Percentiles rank a stretch among this genome's conserved stretches.
These are phyloP conservation scores for Blastobotrys illinoisensis DNA, from an alignment of 1,139 yeast species.

Conservation along the genomic window DNA sequence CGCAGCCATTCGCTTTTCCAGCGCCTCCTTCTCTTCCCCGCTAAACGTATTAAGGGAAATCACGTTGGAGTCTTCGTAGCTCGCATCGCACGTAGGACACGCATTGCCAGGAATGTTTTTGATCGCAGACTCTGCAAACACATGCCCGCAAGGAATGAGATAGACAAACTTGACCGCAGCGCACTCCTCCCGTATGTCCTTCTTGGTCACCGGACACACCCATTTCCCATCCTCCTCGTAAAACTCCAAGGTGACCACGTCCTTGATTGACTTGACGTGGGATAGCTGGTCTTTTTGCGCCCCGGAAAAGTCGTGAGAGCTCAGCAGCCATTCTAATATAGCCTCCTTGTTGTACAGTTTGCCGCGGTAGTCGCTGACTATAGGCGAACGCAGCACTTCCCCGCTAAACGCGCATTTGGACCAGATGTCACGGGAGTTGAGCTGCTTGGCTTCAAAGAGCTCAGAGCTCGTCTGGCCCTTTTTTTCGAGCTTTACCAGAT, in stretches of 20 bases:
- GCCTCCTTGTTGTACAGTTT: slow-evolving; percentile 64
- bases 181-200: slow-evolving; percentile 32
- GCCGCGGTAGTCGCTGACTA: slow-evolving; percentile 72
- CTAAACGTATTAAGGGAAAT: slow-evolving; percentile 37
- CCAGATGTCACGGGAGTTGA: slow-evolving; percentile 35
- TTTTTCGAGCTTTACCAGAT: slow-evolving; percentile 30
- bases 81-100: slow-evolving; percentile 40
- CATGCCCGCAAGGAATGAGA: slow-evolving; percentile 52
- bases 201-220: slow-evolving; percentile 50
- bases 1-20: slow-evolving; percentile 35
- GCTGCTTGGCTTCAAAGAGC: slow-evolving; percentile 23
- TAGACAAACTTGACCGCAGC: slow-evolving; percentile 40
- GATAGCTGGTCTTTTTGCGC: slow-evolving; percentile 22
- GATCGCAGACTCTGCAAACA: slow-evolving; percentile 40
- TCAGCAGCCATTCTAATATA: slow-evolving; percentile 52
- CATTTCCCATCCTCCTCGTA: slow-evolving; percentile 31
- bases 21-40: slow-evolving; percentile 24
- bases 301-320: slow-evolving; percentile 31
- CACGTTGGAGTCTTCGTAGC: slow-evolving; percentile 32
- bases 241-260: slow-evolving; percentile 42
- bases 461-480: slow-evolving; percentile 25
- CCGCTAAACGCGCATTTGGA: slow-evolving; percentile 42
- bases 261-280: slow-evolving; percentile 47
- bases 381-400: slow-evolving; percentile 39
- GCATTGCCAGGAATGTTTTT: slow-evolving; percentile 25